phyloP scores from a whole-genome alignment of 495 filamentous ascomycete genomes.

The Neurospora tetraspora region DNA sequence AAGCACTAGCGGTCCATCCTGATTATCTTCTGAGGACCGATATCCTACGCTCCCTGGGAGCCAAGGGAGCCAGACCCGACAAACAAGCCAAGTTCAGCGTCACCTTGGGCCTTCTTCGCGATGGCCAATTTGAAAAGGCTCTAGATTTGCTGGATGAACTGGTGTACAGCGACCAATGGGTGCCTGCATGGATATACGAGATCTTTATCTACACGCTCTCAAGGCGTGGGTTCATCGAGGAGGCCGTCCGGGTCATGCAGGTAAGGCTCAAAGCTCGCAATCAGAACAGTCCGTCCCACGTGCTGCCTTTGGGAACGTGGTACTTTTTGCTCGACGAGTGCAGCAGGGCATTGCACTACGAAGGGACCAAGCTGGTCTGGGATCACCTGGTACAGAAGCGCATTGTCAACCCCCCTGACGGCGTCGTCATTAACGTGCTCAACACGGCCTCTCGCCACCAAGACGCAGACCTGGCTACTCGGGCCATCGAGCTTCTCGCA shows the following conservation, averaged over 20 bases:
- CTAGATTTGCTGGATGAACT: slow-evolving; percentile 62
- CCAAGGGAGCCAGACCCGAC: slow-evolving; percentile 31
- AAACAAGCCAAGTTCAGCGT: slow-evolving; percentile 45
- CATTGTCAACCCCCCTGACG: slow-evolving; percentile 55
- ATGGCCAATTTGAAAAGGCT: slow-evolving; percentile 73
- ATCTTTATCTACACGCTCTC: slow-evolving; percentile 61
- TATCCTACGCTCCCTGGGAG: slow-evolving; percentile 55
- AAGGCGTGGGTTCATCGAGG: slow-evolving; percentile 61
- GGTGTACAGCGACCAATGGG: slow-evolving; percentile 40
- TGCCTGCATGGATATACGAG: slow-evolving; percentile 67
- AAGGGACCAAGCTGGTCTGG: slow-evolving; percentile 43
- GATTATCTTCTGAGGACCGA: slow-evolving; percentile 66
- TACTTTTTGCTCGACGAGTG: slow-evolving; percentile 61
- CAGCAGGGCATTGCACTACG: slow-evolving; percentile 32
- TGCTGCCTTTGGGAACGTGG: slow-evolving; percentile 43
- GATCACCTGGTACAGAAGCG: slow-evolving; percentile 51
- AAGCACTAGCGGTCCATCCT: slow-evolving; percentile 73
- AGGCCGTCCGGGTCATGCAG: slow-evolving; percentile 56
- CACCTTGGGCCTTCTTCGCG: slow-evolving; percentile 62
- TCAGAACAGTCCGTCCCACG: slow-evolving; percentile 35
- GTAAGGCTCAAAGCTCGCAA: slow-evolving; percentile 30
- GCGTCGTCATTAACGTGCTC: slow-evolving; percentile 55
- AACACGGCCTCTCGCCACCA: slow-evolving; percentile 54
- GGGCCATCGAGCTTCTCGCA: slow-evolving; percentile 49
- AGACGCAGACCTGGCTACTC: slow-evolving; percentile 57